A percentile compares a stretch with the other conserved stretches of the same genome.
Conservation (phyloP, 495 filamentous ascomycete genomes). For the Astrothelium macrocarpum region DNA sequence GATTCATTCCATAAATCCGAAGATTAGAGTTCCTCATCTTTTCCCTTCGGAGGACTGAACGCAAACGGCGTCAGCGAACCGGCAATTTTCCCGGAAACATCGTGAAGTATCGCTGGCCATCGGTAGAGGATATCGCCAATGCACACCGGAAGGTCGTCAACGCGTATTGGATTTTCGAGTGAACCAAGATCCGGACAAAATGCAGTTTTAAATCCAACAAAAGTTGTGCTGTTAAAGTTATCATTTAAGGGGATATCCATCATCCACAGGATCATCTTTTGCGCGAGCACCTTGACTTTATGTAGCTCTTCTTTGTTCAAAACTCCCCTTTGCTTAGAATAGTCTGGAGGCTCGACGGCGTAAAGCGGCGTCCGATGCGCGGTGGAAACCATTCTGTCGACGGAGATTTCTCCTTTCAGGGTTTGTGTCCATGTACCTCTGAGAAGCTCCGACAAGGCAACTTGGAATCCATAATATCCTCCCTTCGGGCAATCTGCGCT, state of each 20-base stretch:
- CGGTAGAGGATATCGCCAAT: not conserved
- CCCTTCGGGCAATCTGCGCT: too few species aligned
- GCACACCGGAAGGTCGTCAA: too few species aligned
- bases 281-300: not conserved
- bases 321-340: not conserved
- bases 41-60: too few species aligned
- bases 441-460: not conserved
- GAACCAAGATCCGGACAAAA: not conserved
- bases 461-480: too few species aligned
- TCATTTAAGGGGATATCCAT: not conserved
- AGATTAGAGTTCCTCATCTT: too few species aligned
- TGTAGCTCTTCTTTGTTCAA: not conserved
- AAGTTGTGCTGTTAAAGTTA: not conserved
- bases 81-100: not conserved
- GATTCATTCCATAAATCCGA: not conserved
- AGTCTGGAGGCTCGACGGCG: not conserved
- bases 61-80: not conserved
- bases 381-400: not conserved
- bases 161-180: not conserved
- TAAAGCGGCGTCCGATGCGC: not conserved
- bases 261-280: not conserved
- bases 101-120: not conserved
- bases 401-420: too few species aligned
- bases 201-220: not conserved
- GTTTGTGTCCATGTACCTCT: not conserved